Percentiles rank a stretch among this genome's conserved stretches.
Evolutionary conservation across 2,329 filamentous ascomycete species (phyloP).

Genomic region (Cryphonectria naterciae): DNA sequence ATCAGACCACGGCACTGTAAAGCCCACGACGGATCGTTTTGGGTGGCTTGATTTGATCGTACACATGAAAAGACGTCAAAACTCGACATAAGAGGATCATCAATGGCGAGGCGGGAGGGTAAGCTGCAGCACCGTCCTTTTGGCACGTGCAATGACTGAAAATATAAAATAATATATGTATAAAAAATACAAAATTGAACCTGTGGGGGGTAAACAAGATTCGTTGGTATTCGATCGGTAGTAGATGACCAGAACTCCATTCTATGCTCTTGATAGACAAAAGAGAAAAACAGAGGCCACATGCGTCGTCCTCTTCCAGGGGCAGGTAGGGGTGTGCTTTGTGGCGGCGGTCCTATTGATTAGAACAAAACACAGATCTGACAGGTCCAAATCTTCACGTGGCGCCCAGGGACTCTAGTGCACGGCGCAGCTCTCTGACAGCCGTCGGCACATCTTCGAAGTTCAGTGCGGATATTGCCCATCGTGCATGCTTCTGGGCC

Average conservation of each 20-base stretch:
- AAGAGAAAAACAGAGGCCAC: not conserved
- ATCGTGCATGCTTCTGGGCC: conserved; percentile 94
- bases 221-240: conserved; percentile 17
- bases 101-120: not conserved
- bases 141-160: not conserved
- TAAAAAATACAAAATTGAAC: not conserved
- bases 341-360: not conserved
- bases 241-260: conserved; percentile 23
- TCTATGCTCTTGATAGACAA: conserved; percentile 20
- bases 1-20: not conserved
- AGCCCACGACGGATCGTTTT: not conserved
- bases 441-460: conserved; percentile 95
- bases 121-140: not conserved
- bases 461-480: conserved; percentile 94
- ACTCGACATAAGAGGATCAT: not conserved
- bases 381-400: conserved; percentile 42
- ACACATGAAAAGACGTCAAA: not conserved
- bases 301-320: not conserved
- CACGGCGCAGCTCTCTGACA: conserved; percentile 78
- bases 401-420: conserved; percentile 72
- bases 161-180: no score
- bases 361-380: conserved; percentile 7
- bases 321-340: not conserved
- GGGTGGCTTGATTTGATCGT: not conserved
- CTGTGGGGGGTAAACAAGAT: no score